Percentiles rank a stretch among this genome's conserved stretches.
phyloP scores from a whole-genome alignment of 163 green algal species.

The Volvox carteri region DNA sequence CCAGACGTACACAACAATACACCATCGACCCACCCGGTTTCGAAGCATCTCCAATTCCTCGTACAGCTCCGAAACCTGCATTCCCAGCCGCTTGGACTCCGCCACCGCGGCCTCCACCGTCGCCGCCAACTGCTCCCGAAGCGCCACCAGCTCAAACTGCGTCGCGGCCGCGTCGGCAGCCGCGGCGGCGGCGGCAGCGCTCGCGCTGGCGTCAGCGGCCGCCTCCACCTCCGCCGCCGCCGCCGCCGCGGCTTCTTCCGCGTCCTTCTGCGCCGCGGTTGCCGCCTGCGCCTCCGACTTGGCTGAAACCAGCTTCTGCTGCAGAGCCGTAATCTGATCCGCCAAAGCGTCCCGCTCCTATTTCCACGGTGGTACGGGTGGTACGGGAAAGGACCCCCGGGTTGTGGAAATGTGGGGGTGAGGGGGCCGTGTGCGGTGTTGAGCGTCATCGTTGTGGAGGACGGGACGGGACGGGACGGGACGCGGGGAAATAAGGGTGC shows the following conservation, averaged over 20 bases:
- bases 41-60: slow-evolving; percentile 17
- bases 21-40: not conserved
- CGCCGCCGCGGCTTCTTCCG: not conserved
- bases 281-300: not conserved
- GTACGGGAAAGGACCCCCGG: not conserved
- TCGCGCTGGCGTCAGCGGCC: not conserved
- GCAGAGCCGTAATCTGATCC: not conserved
- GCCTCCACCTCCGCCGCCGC: not conserved
- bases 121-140: slow-evolving; percentile 39
- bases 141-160: slow-evolving; percentile 5
- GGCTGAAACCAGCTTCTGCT: not conserved
- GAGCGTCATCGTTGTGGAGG: no score
- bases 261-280: not conserved
- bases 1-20: not conserved
- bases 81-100: not conserved
- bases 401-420: no score
- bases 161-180: not conserved
- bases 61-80: slow-evolving; percentile 22
- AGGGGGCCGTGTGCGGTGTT: no score
- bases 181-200: not conserved
- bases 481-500: no score
- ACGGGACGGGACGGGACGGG: no score
- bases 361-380: not conserved
- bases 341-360: slow-evolving; percentile 22
- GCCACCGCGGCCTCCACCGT: slow-evolving; percentile 39